phyloP scores from a whole-genome alignment of 1,284 basidiomycete species.

The Sporisorium iseilematis-ciliati region DNA sequence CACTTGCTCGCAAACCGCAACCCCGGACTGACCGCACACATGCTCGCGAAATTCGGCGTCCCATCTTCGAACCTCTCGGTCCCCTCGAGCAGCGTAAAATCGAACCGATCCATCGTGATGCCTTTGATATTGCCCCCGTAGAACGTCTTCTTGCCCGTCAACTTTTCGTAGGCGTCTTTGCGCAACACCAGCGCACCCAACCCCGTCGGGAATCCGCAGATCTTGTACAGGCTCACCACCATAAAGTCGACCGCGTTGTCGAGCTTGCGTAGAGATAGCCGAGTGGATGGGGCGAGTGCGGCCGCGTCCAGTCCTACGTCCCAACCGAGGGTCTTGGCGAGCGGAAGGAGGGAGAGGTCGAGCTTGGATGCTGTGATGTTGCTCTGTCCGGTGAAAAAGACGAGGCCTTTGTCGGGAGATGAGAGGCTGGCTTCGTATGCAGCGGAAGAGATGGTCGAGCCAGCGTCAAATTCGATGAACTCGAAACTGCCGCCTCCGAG shows the following conservation, averaged over 20 bases:
- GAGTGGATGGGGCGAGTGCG: slow-evolving; percentile 27
- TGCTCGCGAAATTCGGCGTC: slow-evolving; percentile 17
- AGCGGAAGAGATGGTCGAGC: slow-evolving; percentile 5
- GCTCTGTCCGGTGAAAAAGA: slow-evolving; percentile 39
- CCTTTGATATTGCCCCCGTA: slow-evolving; percentile 41
- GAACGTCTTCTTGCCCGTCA: slow-evolving; percentile 23
- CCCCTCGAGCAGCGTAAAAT: slow-evolving; percentile 28
- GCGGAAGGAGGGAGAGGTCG: slow-evolving; percentile 3
- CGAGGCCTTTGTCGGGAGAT: slow-evolving; percentile 10
- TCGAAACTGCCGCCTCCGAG: slow-evolving; percentile 6
- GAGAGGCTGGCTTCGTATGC: slow-evolving; percentile 1
- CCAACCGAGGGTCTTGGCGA: slow-evolving; percentile 10
- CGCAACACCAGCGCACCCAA: slow-evolving; percentile 22
- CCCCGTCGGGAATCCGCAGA: slow-evolving; percentile 36
- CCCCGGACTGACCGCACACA: slow-evolving; percentile 17
- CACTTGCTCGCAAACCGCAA: slow-evolving; percentile 19
- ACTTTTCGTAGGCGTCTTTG: slow-evolving; percentile 14
- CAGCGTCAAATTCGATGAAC: slow-evolving; percentile 28
- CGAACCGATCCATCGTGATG: slow-evolving; percentile 37
- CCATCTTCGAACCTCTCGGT: slow-evolving; percentile 39
- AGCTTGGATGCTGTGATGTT: slow-evolving; percentile 38
- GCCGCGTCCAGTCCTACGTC: slow-evolving; percentile 35
- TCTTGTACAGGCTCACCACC: slow-evolving; percentile 40
- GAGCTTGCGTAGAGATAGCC: slow-evolving; percentile 2
- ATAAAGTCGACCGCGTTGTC: slow-evolving; percentile 23